phyloP scores from a whole-genome alignment of 2,329 filamentous ascomycete genomes.

The Ramichloridium luteum region DNA sequence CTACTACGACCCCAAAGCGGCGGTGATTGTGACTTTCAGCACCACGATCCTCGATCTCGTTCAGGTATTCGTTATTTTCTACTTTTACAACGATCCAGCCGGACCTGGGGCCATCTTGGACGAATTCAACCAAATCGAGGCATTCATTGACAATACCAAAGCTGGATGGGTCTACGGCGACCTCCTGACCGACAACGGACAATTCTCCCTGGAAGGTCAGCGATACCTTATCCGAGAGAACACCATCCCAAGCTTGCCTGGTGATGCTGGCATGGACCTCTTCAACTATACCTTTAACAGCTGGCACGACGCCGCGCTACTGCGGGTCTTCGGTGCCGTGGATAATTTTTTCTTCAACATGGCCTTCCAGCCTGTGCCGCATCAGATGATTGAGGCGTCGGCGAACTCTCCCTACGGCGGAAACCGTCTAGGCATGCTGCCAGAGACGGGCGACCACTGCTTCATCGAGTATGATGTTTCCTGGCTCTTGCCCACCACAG shows the following conservation, averaged over 20 bases:
- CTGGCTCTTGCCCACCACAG: constrained; percentile 9
- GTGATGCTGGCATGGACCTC: constrained; percentile 9
- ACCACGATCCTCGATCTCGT: constrained; percentile 32
- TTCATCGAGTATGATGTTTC: constrained; percentile 17
- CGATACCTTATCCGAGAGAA: constrained; percentile 32
- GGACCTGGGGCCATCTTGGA: constrained; percentile 43
- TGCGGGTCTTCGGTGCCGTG: constrained; percentile 4
- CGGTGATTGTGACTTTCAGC: constrained; percentile 46
- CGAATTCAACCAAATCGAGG: constrained; percentile 35
- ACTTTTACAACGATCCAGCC: constrained; percentile 41
- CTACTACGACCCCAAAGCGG: constrained; percentile 48
- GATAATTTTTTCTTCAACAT: constrained; percentile 12
- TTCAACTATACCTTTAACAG: constrained; percentile 11
- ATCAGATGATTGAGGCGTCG: constrained; percentile 9
- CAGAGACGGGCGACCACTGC: constrained; percentile 10
- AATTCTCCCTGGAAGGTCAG: constrained; percentile 13
- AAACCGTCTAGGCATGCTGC: constrained; percentile 13
- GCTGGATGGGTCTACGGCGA: constrained; percentile 9
- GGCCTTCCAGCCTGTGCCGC: constrained; percentile 14
- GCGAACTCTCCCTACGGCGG: constrained; percentile 11
- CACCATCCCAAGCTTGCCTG: constrained; percentile 25
- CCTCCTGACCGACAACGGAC: constrained; percentile 11
- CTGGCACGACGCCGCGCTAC: constrained; percentile 8
- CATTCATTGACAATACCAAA: constrained; percentile 10
- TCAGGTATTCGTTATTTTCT: constrained; percentile 47